Base-by-base conservation (phyloP, 108 stramenopile species). In the Cyclotella sp. region DNA sequence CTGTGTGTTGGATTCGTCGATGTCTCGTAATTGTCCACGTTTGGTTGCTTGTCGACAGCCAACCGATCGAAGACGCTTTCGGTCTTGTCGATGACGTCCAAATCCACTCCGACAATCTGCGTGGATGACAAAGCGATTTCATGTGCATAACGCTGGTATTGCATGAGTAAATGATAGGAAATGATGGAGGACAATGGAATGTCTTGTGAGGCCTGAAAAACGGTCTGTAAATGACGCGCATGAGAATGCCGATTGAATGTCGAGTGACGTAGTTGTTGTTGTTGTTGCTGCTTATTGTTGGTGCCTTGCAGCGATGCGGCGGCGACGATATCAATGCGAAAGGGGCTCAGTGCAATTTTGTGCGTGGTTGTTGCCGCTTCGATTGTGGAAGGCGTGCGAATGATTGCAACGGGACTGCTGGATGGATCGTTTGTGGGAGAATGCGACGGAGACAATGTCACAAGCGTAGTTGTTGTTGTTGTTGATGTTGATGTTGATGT, bases 251-350 rank as follows among this genome's bases (percentile, higher is more conserved):
- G n/a, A n/a, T n/a, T n/a, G n/a, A n/a, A n/a, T n/a, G 15, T 9
- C 15, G 3, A n/a, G 9, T n/a, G 18, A 49, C 15, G n/a, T 16
- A 49, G 9, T 16, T 3, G 15, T n/a, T 9, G 47, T n/a, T 16
- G 47, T 49, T 49, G 47, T 49, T 49, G 47, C n/a, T n/a, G n/a
- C 6, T 7, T 3, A 9, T 49, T 49, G n/a, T 49, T 49, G n/a
- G 6, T 49, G 15, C n/a, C 47, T 3, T 49, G 18, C 15, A 7
- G 47, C 18, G 18, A n/a, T 1, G n/a, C n/a, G 15, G 47, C 9
- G n/a, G 47, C 15, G 47, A 49, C 47, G 47, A 49, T n/a, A 49
- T 49, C 47, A 9, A 49, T n/a, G n/a, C 47, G 47, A 49, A 49
- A 49, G 47, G 47, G 47, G 18, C n/a, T 16, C 47, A 49, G 47